Evolutionary conservation across 2,329 filamentous ascomycete species (phyloP).

Genomic region (Fusarium coffeatum): DNA sequence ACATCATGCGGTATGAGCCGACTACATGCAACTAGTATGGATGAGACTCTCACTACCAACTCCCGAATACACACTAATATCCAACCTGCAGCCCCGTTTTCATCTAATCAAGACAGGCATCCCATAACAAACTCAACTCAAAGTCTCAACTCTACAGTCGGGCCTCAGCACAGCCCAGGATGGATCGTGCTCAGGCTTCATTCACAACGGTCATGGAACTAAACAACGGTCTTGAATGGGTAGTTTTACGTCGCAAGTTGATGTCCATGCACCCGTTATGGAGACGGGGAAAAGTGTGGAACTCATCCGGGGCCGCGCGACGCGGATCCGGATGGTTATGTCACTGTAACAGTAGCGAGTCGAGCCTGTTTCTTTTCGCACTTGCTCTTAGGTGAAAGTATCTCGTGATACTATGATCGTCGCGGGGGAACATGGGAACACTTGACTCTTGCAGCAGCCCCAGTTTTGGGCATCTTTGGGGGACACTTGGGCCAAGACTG

Average conservation of each 20-base stretch:
- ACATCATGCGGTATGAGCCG: conserved; percentile 9
- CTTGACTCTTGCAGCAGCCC: conserved; percentile 13
- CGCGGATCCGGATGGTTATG: conserved; percentile 16
- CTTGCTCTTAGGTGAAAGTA: conserved; percentile 44
- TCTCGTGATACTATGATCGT: conserved; percentile 43
- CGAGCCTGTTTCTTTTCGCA: neutral
- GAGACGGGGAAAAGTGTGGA: conserved; percentile 14
- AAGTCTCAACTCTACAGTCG: neutral
- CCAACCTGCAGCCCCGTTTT: conserved; percentile 17
- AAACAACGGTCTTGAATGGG: conserved; percentile 9
- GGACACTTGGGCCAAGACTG: neutral
- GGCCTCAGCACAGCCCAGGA: neutral
- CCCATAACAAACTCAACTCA: conserved; percentile 8
- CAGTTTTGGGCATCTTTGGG: neutral
- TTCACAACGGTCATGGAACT: conserved; percentile 11
- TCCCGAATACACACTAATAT: conserved; percentile 4
- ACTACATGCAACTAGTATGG: conserved; percentile 12
- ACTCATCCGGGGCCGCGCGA: conserved; percentile 21
- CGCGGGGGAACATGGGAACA: conserved; percentile 19
- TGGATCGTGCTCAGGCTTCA: conserved; percentile 9
- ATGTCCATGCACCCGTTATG: conserved; percentile 7
- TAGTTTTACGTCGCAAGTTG: neutral
- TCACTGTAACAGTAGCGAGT: conserved; percentile 9
- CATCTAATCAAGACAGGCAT: conserved; percentile 18
- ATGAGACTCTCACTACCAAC: conserved; percentile 1